These are phyloP conservation scores for Atalantia buxifolia DNA, from an alignment of 345 rosid species.

Conservation along the genomic window DNA sequence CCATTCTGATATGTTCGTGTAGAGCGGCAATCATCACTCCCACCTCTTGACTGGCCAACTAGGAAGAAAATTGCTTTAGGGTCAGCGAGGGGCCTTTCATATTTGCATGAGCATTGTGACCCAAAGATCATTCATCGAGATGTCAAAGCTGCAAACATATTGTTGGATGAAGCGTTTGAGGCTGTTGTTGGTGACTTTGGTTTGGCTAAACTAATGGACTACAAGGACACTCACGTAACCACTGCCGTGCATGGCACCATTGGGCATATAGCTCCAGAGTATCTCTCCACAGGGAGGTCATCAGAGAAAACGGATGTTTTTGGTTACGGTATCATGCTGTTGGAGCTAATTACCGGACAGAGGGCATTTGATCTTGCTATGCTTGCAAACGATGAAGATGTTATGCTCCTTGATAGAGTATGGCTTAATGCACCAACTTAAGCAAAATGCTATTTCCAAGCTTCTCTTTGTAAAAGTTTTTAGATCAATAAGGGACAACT, in stretches of 20 bases:
- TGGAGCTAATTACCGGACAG: constrained; percentile 25
- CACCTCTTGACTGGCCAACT: constrained; percentile 19
- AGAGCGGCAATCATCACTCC: constrained; percentile 14
- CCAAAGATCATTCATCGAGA: no score
- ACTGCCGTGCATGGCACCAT: no score
- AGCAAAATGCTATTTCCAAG: not conserved
- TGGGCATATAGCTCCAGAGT: no score
- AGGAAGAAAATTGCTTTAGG: constrained; percentile 25
- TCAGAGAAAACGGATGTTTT: constrained; percentile 26
- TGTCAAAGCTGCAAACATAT: no score
- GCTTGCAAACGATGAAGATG: constrained; percentile 19
- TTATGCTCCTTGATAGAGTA: constrained; percentile 28
- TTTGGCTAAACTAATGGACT: no score
- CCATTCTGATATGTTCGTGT: not conserved
- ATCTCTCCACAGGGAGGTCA: constrained; percentile 20
- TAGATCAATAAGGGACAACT: not conserved
- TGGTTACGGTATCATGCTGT: constrained; percentile 26
- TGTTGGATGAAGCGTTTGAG: no score
- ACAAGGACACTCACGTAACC: no score
- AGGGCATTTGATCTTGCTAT: constrained; percentile 20
- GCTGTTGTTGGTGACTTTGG: no score
- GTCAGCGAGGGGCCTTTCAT: constrained; percentile 21
- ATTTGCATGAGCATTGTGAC: constrained; percentile 28
- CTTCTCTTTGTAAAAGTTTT: not conserved
- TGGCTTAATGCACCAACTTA: not conserved